Evolutionary conservation across 768 basidiomycete genomes (phyloP), one percentile per base, ranked within the genome.

Genomic region (Mycena chlorophos): DNA sequence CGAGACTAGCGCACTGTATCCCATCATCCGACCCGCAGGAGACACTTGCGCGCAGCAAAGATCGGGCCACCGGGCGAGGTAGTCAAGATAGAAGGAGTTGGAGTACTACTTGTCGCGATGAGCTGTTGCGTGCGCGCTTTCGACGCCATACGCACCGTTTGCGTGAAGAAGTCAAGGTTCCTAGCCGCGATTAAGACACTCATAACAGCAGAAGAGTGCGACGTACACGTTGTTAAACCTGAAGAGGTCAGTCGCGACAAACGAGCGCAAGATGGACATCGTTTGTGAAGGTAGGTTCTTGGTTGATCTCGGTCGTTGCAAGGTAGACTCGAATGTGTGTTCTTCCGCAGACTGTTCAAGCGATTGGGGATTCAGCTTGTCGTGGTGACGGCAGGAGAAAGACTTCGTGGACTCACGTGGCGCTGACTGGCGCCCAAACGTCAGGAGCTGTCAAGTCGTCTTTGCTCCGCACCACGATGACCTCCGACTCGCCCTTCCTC

Each of bases 61-160:
- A 71, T 96, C 94, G 2, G 92, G 92, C 94, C 94, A 97, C 46
- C 87, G 79, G 2, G 89, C 81, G 48, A 96, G 83, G 69, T 97
- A 96, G 69, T 74, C 85, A 49, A 96, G 73, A 69, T 97, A 96
- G 70, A 96, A 96, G 26, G 80, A 81, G 65, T 93, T 88, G 47
- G 87, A 86, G 71, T 94, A 97, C 90, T 94, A 28, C 14, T 19
- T n/a, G 14, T 25, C 8, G 5, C 22, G 22, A 5, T 27, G n/a
- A 4, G 12, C 45, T 4, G 12, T 25, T 27, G 45, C 22, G 23
- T 25, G 10, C 19, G 39, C 12, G 20, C 22, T 17, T 34, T 34
- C 17, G 19, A 47, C 20, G 34, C 13, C 17, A 53, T 17, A 45
- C 45, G 53, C 16, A 55, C 31, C 5, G 45, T 34, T 45, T 48